Percentiles rank a stretch among this genome's conserved stretches.
Evolutionary conservation across 352 stramenopile species (phyloP).

Genomic region (Globisporangium radiosum): DNA sequence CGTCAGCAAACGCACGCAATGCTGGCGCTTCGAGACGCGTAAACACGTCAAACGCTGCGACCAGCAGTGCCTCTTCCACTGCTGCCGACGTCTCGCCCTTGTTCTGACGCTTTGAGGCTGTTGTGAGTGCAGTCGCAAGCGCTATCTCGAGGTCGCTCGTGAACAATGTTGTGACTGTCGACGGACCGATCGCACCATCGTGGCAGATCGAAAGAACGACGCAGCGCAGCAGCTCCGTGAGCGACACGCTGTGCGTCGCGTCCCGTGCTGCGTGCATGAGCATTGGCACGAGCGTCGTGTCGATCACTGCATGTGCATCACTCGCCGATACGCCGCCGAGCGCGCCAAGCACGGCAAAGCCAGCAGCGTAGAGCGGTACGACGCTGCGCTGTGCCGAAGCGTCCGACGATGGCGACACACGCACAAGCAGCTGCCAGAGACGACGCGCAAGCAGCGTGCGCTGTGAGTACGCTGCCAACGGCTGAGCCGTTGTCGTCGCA

Average conservation of each 20-base stretch:
- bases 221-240: conserved; percentile 9
- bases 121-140: conserved; percentile 2
- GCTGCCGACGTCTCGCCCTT: background rate
- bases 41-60: conserved; percentile 10
- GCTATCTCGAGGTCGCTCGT: conserved; percentile 4
- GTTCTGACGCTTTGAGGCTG: background rate
- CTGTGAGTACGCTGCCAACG: conserved; percentile 29
- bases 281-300: conserved; percentile 25
- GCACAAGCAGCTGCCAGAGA: conserved; percentile 30
- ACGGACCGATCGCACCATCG: background rate
- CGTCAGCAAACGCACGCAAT: conserved; percentile 4
- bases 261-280: conserved; percentile 18
- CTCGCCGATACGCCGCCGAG: conserved; percentile 24
- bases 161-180: conserved; percentile 1
- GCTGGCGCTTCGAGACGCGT: conserved; percentile 13
- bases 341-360: conserved; percentile 20
- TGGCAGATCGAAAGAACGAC: conserved; percentile 11
- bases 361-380: conserved; percentile 24
- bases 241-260: background rate
- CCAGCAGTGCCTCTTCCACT: conserved; percentile 3
- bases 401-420: conserved; percentile 5
- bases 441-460: conserved; percentile 28
- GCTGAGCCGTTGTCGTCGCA: background rate
- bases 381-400: background rate
- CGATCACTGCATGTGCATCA: conserved; percentile 14